Evolutionary conservation across 805 yeast species (phyloP).

Genomic region (Wickerhamiella brachini): DNA sequence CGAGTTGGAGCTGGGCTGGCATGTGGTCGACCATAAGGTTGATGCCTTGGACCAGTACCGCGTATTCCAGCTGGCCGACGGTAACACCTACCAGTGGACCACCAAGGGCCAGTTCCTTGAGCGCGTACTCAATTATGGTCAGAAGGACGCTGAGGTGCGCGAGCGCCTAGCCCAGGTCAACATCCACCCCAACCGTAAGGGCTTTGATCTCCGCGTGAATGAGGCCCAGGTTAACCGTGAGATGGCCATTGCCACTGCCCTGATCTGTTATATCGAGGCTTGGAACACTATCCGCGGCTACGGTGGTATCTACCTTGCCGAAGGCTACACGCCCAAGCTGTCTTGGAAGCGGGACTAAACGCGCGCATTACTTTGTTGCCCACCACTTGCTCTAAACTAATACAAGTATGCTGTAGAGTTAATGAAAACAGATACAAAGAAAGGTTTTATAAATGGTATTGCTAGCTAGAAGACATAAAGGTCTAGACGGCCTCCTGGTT

Average conservation of each 20-base stretch:
- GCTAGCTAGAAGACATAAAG: background rate
- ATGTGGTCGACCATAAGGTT: conserved; percentile 42
- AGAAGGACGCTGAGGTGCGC: conserved; percentile 49
- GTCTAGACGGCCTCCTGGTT: background rate
- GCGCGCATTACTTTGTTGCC: no score
- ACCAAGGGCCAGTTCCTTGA: conserved; percentile 44
- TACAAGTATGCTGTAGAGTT: background rate
- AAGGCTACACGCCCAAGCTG: conserved; percentile 11
- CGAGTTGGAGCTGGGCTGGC: conserved; percentile 50
- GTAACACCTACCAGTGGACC: conserved; percentile 53
- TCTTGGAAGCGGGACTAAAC: conserved; percentile 19
- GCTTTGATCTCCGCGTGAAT: conserved; percentile 43
- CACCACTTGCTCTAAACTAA: no score
- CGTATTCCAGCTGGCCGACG: conserved; percentile 46
- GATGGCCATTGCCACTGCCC: conserved; percentile 44
- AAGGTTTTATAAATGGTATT: background rate
- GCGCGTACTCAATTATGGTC: conserved; percentile 43
- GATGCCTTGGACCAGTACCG: conserved; percentile 51
- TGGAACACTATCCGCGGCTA: conserved; percentile 50
- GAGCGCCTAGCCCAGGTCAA: conserved; percentile 49
- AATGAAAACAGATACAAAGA: background rate
- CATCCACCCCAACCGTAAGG: conserved; percentile 41
- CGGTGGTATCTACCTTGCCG: conserved; percentile 52
- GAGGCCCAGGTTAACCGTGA: conserved; percentile 40
- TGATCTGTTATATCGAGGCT: conserved; percentile 49